Evolutionary conservation across 1,284 basidiomycete species (phyloP).

Genomic region (Fomes fomentarius): DNA sequence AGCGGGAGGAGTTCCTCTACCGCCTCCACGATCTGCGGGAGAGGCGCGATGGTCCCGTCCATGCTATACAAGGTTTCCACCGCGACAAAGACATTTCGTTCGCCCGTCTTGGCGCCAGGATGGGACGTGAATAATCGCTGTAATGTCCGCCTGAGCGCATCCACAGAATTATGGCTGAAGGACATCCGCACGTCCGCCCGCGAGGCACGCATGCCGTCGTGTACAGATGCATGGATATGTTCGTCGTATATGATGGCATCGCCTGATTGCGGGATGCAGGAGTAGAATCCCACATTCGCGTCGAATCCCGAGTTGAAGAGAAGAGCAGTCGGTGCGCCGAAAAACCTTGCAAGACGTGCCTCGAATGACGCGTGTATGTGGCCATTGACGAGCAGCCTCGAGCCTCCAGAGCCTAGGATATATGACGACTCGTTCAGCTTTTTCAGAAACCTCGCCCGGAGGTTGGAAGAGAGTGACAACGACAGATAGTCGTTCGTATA

Average conservation of each 20-base stretch:
- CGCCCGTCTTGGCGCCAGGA: conserved; percentile 37
- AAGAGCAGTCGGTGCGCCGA: conserved; percentile 68
- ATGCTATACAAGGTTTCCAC: conserved; percentile 93
- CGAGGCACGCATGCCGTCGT: conserved; percentile 84
- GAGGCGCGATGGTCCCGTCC: conserved; percentile 91
- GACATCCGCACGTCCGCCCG: conserved; percentile 51
- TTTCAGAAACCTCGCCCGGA: conserved; percentile 62
- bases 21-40: conserved; percentile 63
- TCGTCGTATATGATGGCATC: conserved; percentile 89
- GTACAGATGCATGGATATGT: conserved; percentile 90
- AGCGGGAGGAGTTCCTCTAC: conserved; percentile 62
- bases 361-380: conserved; percentile 73
- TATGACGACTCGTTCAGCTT: conserved; percentile 55
- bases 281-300: conserved; percentile 91
- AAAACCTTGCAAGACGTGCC: conserved; percentile 64
- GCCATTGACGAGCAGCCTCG: conserved; percentile 86
- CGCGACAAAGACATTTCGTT: conserved; percentile 71
- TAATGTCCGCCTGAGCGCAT: conserved; percentile 49
- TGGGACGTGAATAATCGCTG: conserved; percentile 40
- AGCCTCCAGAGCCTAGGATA: conserved; percentile 90
- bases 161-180: conserved; percentile 81
- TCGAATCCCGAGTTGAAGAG: conserved; percentile 97
- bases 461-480: conserved; percentile 61
- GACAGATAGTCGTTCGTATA: conserved; percentile 96
- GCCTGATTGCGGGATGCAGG: conserved; percentile 76